Percentiles rank a stretch among this genome's conserved stretches.
phyloP scores from a whole-genome alignment of 169 alveolate species.

The Plasmodium gallinaceum region DNA sequence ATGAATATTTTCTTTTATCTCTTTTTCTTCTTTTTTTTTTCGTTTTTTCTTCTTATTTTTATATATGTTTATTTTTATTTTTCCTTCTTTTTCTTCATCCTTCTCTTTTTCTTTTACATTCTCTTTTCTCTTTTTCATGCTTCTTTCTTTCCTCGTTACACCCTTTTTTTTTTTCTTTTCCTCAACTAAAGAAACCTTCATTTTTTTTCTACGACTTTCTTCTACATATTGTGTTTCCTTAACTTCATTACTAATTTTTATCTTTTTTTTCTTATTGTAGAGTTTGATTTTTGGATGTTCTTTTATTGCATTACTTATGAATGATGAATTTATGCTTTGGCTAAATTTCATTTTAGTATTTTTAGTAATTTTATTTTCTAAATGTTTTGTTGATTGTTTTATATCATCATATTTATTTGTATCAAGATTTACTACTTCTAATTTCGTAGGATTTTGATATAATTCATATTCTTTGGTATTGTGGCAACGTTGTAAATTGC shows the following conservation, averaged over 20 bases:
- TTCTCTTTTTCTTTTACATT: neutral
- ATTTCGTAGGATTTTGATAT: neutral
- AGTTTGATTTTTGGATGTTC: too few species aligned
- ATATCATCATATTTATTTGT: slow-evolving; percentile 19
- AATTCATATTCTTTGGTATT: slow-evolving; percentile 42
- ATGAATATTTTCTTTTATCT: neutral
- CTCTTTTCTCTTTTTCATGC: too few species aligned
- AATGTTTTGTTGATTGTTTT: neutral
- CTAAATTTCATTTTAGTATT: neutral
- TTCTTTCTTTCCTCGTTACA: too few species aligned
- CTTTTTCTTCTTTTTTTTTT: neutral
- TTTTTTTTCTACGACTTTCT: too few species aligned
- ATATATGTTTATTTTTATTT: neutral
- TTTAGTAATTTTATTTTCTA: slow-evolving; percentile 10
- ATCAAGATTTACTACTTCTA: neutral
- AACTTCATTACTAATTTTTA: too few species aligned
- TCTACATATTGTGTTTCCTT: too few species aligned
- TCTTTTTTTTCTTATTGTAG: too few species aligned
- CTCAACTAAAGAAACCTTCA: too few species aligned
- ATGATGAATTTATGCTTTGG: neutral
- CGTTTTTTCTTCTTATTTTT: neutral
- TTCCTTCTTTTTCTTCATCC: neutral
- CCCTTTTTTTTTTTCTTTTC: too few species aligned
- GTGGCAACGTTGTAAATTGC: slow-evolving; percentile 20
- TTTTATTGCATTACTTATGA: neutral